A percentile compares a stretch with the other conserved stretches of the same genome.
Conservation (phyloP, 306 rosid genomes). For the Leucaena leucocephala region DNA sequence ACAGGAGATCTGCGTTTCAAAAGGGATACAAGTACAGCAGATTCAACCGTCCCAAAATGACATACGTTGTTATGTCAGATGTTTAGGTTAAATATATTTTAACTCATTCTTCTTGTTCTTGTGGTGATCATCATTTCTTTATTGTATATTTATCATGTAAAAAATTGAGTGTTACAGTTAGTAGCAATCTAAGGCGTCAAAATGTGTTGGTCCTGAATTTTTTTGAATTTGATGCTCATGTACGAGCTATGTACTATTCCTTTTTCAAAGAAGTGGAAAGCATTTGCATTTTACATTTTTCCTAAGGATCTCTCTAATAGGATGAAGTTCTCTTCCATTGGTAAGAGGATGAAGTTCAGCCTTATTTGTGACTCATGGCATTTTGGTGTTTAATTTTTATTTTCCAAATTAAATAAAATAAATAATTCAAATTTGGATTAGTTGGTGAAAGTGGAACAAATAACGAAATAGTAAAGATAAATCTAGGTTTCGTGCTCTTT, state of each 20-base stretch:
- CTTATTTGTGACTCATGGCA: neutral
- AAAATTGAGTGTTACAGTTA: neutral
- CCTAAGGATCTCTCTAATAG: neutral
- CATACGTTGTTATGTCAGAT: neutral
- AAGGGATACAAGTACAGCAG: neutral
- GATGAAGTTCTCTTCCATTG: too few relatives aligned
- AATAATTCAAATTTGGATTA: too few relatives aligned
- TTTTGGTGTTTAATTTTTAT: neutral
- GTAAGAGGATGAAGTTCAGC: neutral
- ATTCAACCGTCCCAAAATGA: conserved; percentile 35
- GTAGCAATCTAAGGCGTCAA: neutral
- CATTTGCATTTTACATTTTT: neutral
- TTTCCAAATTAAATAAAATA: too few relatives aligned
- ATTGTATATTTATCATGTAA: neutral
- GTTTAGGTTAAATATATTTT: conserved; percentile 3
- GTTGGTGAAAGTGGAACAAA: too few relatives aligned
- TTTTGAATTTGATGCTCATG: neutral
- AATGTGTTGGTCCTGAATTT: neutral
- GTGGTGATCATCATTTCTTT: neutral
- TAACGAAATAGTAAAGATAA: too few relatives aligned
- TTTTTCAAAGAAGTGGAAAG: neutral
- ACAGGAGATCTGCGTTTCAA: conserved; percentile 39
- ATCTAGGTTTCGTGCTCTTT: too few relatives aligned
- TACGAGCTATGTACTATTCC: neutral
- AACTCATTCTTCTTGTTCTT: neutral